Conservation (phyloP, 1,284 basidiomycete species). For the Boletus hoseneyae region DNA sequence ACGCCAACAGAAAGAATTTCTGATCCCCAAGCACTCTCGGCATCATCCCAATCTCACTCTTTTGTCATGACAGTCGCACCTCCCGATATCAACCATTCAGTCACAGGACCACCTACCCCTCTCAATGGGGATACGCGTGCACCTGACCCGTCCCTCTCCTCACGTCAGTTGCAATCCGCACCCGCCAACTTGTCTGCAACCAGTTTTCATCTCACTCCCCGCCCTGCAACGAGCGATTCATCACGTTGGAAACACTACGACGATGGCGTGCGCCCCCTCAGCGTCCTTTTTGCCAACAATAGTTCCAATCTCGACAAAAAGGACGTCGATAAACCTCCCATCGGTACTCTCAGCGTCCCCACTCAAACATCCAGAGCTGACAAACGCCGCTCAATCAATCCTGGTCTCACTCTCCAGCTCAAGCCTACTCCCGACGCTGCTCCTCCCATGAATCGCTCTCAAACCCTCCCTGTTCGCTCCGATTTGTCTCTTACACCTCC, state of each 20-base stretch:
- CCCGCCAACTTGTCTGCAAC: conserved; percentile 9
- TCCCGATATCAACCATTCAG: conserved; percentile 20
- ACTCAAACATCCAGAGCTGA: conserved; percentile 32
- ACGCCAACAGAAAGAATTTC: conserved; percentile 9
- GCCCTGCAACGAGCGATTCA: conserved; percentile 14
- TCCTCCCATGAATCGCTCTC: conserved; percentile 35
- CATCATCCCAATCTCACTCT: conserved; percentile 27
- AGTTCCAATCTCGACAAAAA: conserved; percentile 9
- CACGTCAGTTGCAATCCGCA: conserved; percentile 18
- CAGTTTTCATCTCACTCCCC: conserved; percentile 23
- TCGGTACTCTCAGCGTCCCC: conserved; percentile 24
- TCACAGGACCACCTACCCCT: conserved; percentile 3
- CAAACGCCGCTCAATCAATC: conserved; percentile 44
- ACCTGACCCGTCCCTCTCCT: conserved; percentile 1
- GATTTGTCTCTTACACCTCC: conserved; percentile 22
- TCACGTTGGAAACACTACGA: conserved; percentile 58
- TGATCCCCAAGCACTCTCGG: not conserved
- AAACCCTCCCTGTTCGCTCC: conserved; percentile 25
- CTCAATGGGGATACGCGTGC: not conserved
- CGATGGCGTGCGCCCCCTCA: conserved; percentile 51
- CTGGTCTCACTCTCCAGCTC: conserved; percentile 34
- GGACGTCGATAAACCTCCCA: conserved; percentile 3
- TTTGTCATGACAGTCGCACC: conserved; percentile 43
- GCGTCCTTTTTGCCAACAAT: conserved; percentile 40
- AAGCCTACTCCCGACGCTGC: conserved; percentile 34